phyloP scores from a whole-genome alignment of 495 filamentous ascomycete genomes.

The Annulohypoxylon maeteangense region DNA sequence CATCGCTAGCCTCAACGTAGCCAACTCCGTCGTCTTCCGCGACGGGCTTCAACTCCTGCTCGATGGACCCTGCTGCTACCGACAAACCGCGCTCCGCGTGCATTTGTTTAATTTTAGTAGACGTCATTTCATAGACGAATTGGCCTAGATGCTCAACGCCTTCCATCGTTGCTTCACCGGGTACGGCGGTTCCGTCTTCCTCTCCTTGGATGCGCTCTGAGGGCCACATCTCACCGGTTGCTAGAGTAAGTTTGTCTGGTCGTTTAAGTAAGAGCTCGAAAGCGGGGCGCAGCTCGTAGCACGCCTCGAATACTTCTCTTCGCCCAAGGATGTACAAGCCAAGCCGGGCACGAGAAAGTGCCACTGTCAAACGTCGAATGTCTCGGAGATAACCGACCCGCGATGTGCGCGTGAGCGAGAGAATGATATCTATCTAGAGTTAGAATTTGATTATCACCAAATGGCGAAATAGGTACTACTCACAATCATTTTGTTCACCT shows the following conservation, averaged over 20 bases:
- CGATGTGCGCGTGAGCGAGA: slow-evolving; percentile 89
- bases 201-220: slow-evolving; percentile 68
- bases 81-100: slow-evolving; percentile 54
- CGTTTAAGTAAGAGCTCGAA: slow-evolving; percentile 78
- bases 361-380: slow-evolving; percentile 92
- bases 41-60: slow-evolving; percentile 27
- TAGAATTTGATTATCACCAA: slow-evolving; percentile 43
- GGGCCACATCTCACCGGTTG: slow-evolving; percentile 87
- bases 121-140: slow-evolving; percentile 97
- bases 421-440: slow-evolving; percentile 77
- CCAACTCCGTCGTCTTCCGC: slow-evolving; percentile 54
- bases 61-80: slow-evolving; percentile 33
- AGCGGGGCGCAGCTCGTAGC: slow-evolving; percentile 85
- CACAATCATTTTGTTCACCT: slow-evolving; percentile 99
- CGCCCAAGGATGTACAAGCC: slow-evolving; percentile 95
- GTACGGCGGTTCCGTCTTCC: slow-evolving; percentile 63
- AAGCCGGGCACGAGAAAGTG: slow-evolving; percentile 91
- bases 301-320: slow-evolving; percentile 87
- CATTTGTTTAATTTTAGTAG: slow-evolving; percentile 74
- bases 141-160: slow-evolving; percentile 94
- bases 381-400: slow-evolving; percentile 94
- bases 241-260: slow-evolving; percentile 80
- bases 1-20: slow-evolving; percentile 52
- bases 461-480: slow-evolving; percentile 50
- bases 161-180: slow-evolving; percentile 75